Evolutionary conservation across 768 basidiomycete genomes (phyloP).

Genomic region (Ramaria sp.): DNA sequence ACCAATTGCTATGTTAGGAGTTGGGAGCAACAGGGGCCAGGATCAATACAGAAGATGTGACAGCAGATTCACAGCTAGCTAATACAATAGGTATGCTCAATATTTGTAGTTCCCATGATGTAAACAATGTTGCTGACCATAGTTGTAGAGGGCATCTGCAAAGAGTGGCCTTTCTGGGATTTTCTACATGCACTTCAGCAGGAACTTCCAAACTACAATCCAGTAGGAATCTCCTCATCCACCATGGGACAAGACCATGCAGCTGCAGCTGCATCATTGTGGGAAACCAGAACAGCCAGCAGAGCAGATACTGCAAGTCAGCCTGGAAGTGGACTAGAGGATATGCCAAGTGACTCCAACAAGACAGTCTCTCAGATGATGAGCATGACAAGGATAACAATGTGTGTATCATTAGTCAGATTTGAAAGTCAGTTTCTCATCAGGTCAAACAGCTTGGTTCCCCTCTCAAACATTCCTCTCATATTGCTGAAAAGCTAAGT

Average conservation of each 20-base stretch:
- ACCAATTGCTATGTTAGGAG: background rate
- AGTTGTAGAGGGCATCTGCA: conserved; percentile 4
- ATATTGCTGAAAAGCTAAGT: too few relatives aligned
- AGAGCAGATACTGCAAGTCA: too few relatives aligned
- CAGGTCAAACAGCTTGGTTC: too few relatives aligned
- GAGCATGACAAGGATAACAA: background rate
- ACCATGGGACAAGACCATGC: background rate
- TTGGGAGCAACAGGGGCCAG: conserved; percentile 1
- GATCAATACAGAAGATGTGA: background rate
- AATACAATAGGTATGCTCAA: background rate
- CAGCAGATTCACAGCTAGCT: background rate
- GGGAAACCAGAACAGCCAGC: background rate
- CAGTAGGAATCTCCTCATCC: conserved; percentile 10
- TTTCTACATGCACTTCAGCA: conserved; percentile 20
- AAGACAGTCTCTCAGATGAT: background rate
- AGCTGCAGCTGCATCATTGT: background rate
- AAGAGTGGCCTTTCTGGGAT: conserved; percentile 21
- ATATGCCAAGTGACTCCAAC: background rate
- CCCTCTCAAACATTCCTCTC: too few relatives aligned
- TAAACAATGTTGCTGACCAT: background rate
- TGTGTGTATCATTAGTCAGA: background rate
- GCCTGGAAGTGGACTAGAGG: background rate
- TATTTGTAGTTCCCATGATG: background rate
- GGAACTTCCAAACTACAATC: conserved; percentile 22
- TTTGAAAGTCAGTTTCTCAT: background rate